Conservation (phyloP, 768 basidiomycete genomes). For the Mycena belliarum region DNA sequence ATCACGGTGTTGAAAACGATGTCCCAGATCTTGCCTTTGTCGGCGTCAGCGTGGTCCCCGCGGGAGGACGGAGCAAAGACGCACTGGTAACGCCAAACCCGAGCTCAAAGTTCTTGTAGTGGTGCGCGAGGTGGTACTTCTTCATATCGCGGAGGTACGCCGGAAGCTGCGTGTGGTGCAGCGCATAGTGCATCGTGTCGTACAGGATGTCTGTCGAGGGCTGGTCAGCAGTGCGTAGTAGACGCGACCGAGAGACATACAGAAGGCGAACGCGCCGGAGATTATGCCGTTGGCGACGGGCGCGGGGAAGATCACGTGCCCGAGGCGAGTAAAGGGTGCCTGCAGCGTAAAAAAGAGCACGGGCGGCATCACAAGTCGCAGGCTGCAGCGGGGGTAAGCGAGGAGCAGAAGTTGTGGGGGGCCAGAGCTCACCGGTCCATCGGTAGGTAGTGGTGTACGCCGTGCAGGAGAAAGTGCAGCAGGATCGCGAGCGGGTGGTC, state of each 20-base stretch:
- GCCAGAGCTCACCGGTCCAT: constrained; percentile 63
- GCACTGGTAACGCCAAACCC: constrained; percentile 94
- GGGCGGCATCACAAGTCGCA: constrained; percentile 98
- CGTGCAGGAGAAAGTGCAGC: constrained; percentile 91
- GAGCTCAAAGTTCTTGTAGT: constrained; percentile 97
- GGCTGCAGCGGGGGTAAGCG: constrained; percentile 2
- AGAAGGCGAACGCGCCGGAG: constrained; percentile 77
- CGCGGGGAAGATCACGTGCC: constrained; percentile 77
- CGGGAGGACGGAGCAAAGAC: constrained; percentile 25
- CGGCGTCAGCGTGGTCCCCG: neutral
- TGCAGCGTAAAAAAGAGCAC: constrained; percentile 74
- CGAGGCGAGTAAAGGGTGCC: constrained; percentile 85
- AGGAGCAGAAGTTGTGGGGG: no score
- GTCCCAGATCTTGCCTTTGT: constrained; percentile 90
- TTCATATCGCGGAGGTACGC: constrained; percentile 91
- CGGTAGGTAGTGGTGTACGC: constrained; percentile 96
- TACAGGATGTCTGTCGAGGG: constrained; percentile 71
- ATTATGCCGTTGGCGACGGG: constrained; percentile 91
- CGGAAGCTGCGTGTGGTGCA: constrained; percentile 87
- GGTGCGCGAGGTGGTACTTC: constrained; percentile 96
- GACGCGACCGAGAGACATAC: constrained; percentile 40
- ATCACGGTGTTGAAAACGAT: constrained; percentile 84
- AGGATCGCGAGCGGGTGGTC: constrained; percentile 79
- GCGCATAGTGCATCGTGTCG: constrained; percentile 91
- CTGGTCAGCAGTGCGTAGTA: neutral